Base-by-base conservation (phyloP, 164 flowering plant species). In the Platanus orientalis region DNA sequence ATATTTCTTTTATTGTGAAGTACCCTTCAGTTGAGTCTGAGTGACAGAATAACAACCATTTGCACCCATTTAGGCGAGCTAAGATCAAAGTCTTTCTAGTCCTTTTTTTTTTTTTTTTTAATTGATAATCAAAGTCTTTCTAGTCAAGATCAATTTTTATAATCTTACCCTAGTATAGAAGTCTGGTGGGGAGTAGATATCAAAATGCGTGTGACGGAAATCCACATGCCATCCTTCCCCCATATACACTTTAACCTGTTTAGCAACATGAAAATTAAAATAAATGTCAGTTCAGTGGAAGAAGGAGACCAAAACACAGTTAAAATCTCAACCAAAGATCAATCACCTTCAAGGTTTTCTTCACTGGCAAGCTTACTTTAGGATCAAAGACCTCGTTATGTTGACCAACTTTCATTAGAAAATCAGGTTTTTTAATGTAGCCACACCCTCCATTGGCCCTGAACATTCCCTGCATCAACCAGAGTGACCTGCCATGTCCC, bases 221-320 rank as follows among this genome's bases (percentile, higher is more conserved):
- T 84, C 88, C 39, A 49, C 67, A 53, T 83, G 69, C 89, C 92
- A 84, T 60, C 92, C 92, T 70, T 87, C 89, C 13, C 92, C 92
- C 92, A 87, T 84, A 28, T 67, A 87, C 25, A 87, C 76, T 59
- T 70, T 81, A 48, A 87, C 89, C 88, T 86, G 66, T 40, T 68
- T 39, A 68, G 44, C 3, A 56, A 30, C 29, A 54, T 47, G 9
- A 54, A 63, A 47, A 36, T 17, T 25, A 24, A 25, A 28, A 32
- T 49, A 29, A 57, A 44, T 19, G 16, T 24, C 42, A 44, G 19
- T 11, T 30, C 54, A 64, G 29, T 19, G 36, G 21, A 29, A 28
- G 11, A 16, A 19, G 26, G 7, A 61, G 29, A 30, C 59, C 21
- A 26, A 28, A 32, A 55, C 17, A 23, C 7, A 17, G 2, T 19